These are phyloP conservation scores for Ashbya aceris DNA, from an alignment of 1,139 yeast genomes.

Conservation along the genomic window DNA sequence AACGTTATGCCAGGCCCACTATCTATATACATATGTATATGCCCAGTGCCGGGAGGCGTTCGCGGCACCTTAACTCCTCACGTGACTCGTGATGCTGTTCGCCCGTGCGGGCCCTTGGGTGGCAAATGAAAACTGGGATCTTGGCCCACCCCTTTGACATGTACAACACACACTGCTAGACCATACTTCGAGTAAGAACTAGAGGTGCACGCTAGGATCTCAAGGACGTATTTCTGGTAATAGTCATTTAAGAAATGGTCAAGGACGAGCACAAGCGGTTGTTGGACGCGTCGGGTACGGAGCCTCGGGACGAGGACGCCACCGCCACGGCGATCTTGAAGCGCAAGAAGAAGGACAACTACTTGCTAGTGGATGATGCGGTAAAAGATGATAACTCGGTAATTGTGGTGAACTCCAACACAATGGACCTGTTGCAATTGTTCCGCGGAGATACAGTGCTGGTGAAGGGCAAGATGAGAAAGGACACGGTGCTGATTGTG, in stretches of 20 bases:
- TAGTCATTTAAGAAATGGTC: conserved; percentile 29
- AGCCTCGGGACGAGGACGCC: conserved; percentile 54
- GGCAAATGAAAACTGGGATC: conserved; percentile 1
- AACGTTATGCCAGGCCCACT: not conserved
- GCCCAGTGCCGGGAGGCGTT: not conserved
- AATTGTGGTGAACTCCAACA: conserved; percentile 85
- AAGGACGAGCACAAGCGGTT: conserved; percentile 30
- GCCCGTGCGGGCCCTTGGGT: conserved; percentile 2
- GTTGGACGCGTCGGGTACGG: conserved; percentile 49
- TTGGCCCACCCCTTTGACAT: not conserved
- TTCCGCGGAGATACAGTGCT: conserved; percentile 97
- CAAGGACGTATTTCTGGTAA: not conserved
- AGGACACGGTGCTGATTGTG: conserved; percentile 94
- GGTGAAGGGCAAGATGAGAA: conserved; percentile 96
- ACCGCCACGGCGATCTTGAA: conserved; percentile 97
- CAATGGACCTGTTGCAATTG: conserved; percentile 90
- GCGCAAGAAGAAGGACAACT: conserved; percentile 95
- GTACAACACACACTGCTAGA: too few relatives aligned
- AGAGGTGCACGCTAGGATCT: not conserved
- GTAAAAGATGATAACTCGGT: conserved; percentile 95
- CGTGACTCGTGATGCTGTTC: not conserved
- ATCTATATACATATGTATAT: not conserved
- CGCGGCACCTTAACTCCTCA: not conserved
- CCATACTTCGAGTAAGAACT: not conserved
- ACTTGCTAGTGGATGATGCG: conserved; percentile 89